Evolutionary conservation across 768 basidiomycete genomes (phyloP).

Genomic region (Gyrodon lividus): DNA sequence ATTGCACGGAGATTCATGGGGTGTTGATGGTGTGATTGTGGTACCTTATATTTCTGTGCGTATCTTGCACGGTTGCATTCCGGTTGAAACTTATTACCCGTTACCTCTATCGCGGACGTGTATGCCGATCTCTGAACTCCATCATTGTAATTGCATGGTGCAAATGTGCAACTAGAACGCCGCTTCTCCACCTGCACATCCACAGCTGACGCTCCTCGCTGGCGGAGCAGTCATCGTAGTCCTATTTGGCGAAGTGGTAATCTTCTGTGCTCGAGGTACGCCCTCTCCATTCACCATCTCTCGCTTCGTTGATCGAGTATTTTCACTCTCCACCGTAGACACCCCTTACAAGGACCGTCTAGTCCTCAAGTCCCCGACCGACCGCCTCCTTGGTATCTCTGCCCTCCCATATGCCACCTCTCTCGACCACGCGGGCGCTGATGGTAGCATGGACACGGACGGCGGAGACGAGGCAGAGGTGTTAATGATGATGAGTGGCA

Average conservation of each 20-base stretch:
- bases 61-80: slow-evolving; percentile 5
- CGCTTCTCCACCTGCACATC: slow-evolving; percentile 68
- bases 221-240: slow-evolving; percentile 59
- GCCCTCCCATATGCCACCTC: slow-evolving; percentile 33
- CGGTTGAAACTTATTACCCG: background rate
- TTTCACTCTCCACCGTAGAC: slow-evolving; percentile 39
- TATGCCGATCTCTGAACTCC: background rate
- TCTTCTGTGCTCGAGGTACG: slow-evolving; percentile 65
- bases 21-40: slow-evolving; percentile 40
- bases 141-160: background rate
- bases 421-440: slow-evolving; percentile 19
- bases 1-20: slow-evolving; percentile 25
- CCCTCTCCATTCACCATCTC: background rate
- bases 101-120: background rate
- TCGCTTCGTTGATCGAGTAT: background rate
- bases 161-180: slow-evolving; percentile 45
- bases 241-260: slow-evolving; percentile 76
- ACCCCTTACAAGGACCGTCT: slow-evolving; percentile 71
- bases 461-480: slow-evolving; percentile 20
- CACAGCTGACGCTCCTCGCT: slow-evolving; percentile 60
- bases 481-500: slow-evolving; percentile 55
- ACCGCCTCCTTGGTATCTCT: slow-evolving; percentile 71
- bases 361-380: slow-evolving; percentile 65
- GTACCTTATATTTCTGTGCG: slow-evolving; percentile 80
- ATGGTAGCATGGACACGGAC: slow-evolving; percentile 8